Base-by-base conservation (phyloP, 2,329 filamentous ascomycete species). In the Penicillium thymicola region DNA sequence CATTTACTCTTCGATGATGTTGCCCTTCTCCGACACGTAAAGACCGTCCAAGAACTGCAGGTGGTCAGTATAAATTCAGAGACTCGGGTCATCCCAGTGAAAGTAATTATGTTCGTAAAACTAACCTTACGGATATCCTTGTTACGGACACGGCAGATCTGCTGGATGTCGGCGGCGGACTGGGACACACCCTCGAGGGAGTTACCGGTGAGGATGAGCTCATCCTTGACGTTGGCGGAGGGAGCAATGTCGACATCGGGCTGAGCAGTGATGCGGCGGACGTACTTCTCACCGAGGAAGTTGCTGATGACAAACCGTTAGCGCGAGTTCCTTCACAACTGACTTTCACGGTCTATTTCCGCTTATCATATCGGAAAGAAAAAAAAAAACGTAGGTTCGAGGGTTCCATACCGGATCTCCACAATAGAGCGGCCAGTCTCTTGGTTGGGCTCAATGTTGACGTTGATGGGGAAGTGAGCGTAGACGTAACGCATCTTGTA, bases 401-500 rank as follows among this genome's bases (percentile, higher is more conserved):
- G 7, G 42, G n/a, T 41, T 53, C 79, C 88, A 72, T 87, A 93
- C 89, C 94, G 89, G 85, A 99, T 97, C 88, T 99, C 94, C 76
- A 99, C 90, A 81, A 96, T 89, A 77, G 76, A 89, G 72, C 88
- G 81, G 70, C 88, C 92, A 65, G 90, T 94, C 83, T 97, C 94
- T 75, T 80, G 78, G 86, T 93, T 93, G 89, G 97, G 92, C 74
- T 96, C 92, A 70, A 99, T 81, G 86, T 97, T 97, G 84, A 99
- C 93, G 87, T 99, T 99, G 91, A 99, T 99, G 82, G 94, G 94
- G 79, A 99, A 99, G 89, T 99, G 94, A 79, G 94, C 94, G 81
- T 99, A 99, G 81, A 99, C 94, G 85, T 99, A 99, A 76, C 95
- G 91, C 93, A 99, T 97, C 90, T 99, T 99, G 89, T 99, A 99